Base-by-base conservation (phyloP, 2,329 filamentous ascomycete species). In the Monosporascus sp. region DNA sequence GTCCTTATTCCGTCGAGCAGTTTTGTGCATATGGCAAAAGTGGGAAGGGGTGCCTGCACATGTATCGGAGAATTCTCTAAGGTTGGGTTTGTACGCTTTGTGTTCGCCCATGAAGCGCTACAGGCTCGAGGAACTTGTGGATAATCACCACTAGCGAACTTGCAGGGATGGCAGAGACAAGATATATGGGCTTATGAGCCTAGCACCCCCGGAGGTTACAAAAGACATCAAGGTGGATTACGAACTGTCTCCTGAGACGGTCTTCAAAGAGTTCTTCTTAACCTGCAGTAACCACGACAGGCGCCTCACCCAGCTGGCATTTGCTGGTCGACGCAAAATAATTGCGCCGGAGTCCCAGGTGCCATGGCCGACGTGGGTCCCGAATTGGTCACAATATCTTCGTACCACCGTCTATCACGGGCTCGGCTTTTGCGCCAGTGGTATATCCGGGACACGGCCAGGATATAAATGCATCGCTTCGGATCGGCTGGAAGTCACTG, bases 361-460 rank as follows among this genome's bases (percentile, higher is more conserved):
- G 4, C 31, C n/a, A 36, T 54, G 48, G 54, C 56, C 58, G 9
- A 53, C 48, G 5, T 62, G 57, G 56, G 17, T 60, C n/a, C 55
- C 58, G 3, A 41, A 60, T 14, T 60, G 56, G 58, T 53, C 55
- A 11, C 39, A 31, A 1, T 2, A 2, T 7, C 3, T 50, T 17
- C 5, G 3, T 11, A 3, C 35, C 20, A 53, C 54, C 17, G 2
- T 36, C 27, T 36, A 24, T 17, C 17, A 5, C 8, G 22, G 31
- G 15, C 3, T 25, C 2, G 51, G 51, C n/a, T 58, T 43, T 44
- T 50, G 53, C 25, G 48, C 55, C 24, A 54, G 52, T 31, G 51
- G 57, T n/a, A 49, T 57, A 24, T 56, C 56, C 3, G 53, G 49
- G 5, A 51, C 55, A 22, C 31, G 38, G 18, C 38, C 47, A 15